Percentiles rank a stretch among this genome's conserved stretches.
Conservation (phyloP, 2,329 filamentous ascomycete species). For the Alternaria gaisen region DNA sequence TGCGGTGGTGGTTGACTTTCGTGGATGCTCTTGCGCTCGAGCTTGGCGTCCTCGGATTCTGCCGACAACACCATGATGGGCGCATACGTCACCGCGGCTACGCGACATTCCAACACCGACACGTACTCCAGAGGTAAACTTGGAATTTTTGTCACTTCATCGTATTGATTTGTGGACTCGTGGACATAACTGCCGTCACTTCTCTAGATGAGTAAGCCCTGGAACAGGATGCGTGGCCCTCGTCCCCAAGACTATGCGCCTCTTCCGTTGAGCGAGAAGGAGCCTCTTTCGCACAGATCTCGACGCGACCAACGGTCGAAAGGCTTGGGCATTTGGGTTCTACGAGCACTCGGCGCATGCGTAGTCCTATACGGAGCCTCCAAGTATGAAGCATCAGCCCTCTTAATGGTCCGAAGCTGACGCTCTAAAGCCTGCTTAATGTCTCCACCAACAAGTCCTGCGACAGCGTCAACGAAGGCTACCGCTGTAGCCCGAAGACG, state of each 20-base stretch:
- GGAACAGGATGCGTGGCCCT: conserved; percentile 39
- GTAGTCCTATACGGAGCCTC: conserved; percentile 35
- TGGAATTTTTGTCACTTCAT: not conserved
- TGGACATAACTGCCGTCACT: not conserved
- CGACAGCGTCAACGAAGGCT: conserved; percentile 65
- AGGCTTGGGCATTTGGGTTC: conserved; percentile 22
- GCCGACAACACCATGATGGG: conserved; percentile 1
- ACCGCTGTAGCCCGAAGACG: conserved; percentile 68
- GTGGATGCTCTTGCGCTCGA: not conserved
- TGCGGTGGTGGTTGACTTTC: not conserved
- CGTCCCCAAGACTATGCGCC: conserved; percentile 37
- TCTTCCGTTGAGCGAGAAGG: conserved; percentile 45
- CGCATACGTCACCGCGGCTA: not conserved
- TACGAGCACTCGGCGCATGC: conserved; percentile 29
- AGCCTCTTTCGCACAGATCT: conserved; percentile 28
- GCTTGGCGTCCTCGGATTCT: conserved; percentile 2
- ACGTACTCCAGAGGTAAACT: not conserved
- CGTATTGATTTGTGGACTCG: not conserved
- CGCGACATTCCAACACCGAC: not conserved
- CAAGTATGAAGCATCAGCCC: conserved; percentile 27
- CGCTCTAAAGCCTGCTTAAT: conserved; percentile 26
- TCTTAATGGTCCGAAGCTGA: conserved; percentile 17
- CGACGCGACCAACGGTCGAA: conserved; percentile 21
- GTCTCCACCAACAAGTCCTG: conserved; percentile 51
- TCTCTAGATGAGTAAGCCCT: conserved; percentile 34